Evolutionary conservation across 2,329 filamentous ascomycete genomes (phyloP), one percentile per base, ranked within the genome.

Genomic region (Alternaria dauci): DNA sequence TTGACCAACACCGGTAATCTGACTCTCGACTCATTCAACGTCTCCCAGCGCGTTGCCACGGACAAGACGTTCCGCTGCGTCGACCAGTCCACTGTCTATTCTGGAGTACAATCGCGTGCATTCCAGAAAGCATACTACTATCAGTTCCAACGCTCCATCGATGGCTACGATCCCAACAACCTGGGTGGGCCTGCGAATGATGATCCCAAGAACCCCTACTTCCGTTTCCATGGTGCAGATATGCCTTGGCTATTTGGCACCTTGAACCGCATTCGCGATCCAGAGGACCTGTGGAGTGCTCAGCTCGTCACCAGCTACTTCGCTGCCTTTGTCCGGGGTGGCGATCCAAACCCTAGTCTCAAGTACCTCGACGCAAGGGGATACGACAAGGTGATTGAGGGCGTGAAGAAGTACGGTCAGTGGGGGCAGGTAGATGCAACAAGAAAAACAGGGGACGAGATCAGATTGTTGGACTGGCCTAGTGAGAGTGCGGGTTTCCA

Each of bases 61-160:
- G 86, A 89, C 71, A 84, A 81, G 52, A 82, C 83, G 8, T 88
- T 88, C 79, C 83, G 86, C 58, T 89, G 87, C 71, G 77, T 86
- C 52, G 85, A 87, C 70, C 82, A 88, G 72, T 86, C 86, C 5
- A 88, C 86, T 3, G 83, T 83, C 7, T 84, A 83, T 68, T 79
- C 84, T 0, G 85, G 82, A 3, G 76, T 83, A 0, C 74, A 70
- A 16, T 81, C 79, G 16, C 74, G 77, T 3, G 81, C 82, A 0
- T 84, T 88, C 68, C 72, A 79, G 28, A 74, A 78, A 5, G 78
- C 86, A 0, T 88, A 85, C 71, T 88, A 83, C 71, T 89, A 89
- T 74, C 84, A 88, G 70, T 85, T 88, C 66, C 84, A 87, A 61
- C 82, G 87, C 44, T 84, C 83, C 0, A 86, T 85, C 66, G 80